These are phyloP conservation scores for Paxillus rubicundulus DNA, from an alignment of 768 basidiomycete species.

Conservation along the genomic window DNA sequence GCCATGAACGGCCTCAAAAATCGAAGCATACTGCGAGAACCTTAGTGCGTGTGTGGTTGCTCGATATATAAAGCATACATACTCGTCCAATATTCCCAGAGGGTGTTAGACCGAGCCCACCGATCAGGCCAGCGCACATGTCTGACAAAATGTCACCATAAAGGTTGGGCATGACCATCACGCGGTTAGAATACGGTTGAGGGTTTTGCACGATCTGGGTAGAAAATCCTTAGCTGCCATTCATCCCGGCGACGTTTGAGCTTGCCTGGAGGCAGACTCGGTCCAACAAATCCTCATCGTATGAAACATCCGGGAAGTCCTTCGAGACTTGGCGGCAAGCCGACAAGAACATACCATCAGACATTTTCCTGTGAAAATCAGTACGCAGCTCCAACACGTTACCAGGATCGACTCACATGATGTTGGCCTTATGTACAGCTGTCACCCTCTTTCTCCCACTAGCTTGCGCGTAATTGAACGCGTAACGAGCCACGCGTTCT, in stretches of 20 bases:
- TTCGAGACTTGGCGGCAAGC: conserved; percentile 96
- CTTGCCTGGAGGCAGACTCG: conserved; percentile 89
- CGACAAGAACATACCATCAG: conserved; percentile 98
- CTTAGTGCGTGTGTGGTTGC: conserved; percentile 13
- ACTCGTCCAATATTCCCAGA: conserved; percentile 97
- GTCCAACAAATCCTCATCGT: conserved; percentile 97
- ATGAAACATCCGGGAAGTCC: conserved; percentile 88
- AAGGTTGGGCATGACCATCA: conserved; percentile 99
- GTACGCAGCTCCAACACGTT: conserved; percentile 4
- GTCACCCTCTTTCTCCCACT: conserved; percentile 90
- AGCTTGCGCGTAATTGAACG: conserved; percentile 94
- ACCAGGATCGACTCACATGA: conserved; percentile 66
- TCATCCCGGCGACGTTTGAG: background rate
- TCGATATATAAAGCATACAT: conserved; percentile 27
- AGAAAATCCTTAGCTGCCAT: background rate
- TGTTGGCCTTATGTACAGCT: conserved; percentile 99
- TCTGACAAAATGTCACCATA: conserved; percentile 96
- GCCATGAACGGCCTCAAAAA: conserved; percentile 99
- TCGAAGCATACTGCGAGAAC: conserved; percentile 81
- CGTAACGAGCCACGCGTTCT: conserved; percentile 96
- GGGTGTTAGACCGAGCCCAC: conserved; percentile 94
- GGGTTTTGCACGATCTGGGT: conserved; percentile 88
- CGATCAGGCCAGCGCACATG: conserved; percentile 98
- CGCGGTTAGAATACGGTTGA: conserved; percentile 87
- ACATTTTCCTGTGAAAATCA: conserved; percentile 83